Conservation (phyloP, 176 grass and related monocot species). For the Stipa capillata region DNA sequence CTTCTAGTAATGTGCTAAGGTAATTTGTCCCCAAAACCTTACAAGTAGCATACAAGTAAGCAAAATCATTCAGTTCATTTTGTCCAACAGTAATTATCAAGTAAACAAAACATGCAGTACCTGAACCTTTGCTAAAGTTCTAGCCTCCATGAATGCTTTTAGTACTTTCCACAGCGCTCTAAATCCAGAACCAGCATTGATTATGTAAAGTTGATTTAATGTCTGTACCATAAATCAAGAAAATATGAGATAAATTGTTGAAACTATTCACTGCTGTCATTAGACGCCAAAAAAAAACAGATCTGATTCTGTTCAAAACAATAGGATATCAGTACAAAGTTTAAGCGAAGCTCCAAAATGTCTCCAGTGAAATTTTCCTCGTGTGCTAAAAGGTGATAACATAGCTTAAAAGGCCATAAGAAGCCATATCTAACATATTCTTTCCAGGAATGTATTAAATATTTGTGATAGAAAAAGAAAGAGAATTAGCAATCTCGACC, state of each 20-base stretch:
- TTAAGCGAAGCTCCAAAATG: not conserved
- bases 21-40: constrained; percentile 82
- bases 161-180: constrained; percentile 85
- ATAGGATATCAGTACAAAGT: not conserved
- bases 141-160: constrained; percentile 70
- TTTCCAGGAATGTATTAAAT: not conserved
- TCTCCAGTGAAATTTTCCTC: not conserved
- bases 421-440: not conserved
- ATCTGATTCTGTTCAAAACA: not conserved
- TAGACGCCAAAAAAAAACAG: constrained; percentile 2
- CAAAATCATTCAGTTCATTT: constrained; percentile 8
- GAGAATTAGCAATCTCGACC: not conserved
- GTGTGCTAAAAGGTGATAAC: not conserved
- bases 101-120: constrained; percentile 31
- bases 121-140: constrained; percentile 83
- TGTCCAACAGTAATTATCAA: constrained; percentile 11
- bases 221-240: constrained; percentile 48
- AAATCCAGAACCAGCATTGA: constrained; percentile 97
- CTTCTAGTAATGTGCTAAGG: constrained; percentile 54
- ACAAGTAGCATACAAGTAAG: constrained; percentile 8
- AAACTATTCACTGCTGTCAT: not conserved
- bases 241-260: constrained; percentile 10
- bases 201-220: constrained; percentile 84
- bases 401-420: not conserved
- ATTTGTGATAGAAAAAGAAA: not conserved